Evolutionary conservation across 177 flowering plant genomes (phyloP).

Genomic region (Vitis hybrid): DNA sequence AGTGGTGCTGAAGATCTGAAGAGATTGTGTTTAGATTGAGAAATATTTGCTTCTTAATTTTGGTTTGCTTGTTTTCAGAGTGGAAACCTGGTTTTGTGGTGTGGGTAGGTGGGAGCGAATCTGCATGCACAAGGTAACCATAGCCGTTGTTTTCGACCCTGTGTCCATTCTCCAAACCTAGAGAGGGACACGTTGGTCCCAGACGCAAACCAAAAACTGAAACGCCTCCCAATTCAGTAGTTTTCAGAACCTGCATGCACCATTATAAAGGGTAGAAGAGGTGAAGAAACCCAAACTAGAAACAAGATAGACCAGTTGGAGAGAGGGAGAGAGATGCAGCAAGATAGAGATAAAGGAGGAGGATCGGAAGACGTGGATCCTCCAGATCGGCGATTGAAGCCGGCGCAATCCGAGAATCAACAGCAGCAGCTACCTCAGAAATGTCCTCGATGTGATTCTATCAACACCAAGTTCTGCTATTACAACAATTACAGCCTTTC

Average conservation of each 20-base stretch:
- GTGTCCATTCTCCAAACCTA: constrained; percentile 19
- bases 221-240: constrained; percentile 1
- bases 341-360: constrained; percentile 1
- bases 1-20: background rate
- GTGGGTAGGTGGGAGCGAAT: background rate
- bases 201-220: background rate
- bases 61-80: background rate
- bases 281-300: background rate
- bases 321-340: constrained; percentile 8
- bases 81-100: background rate
- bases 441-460: constrained; percentile 48
- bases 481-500: constrained; percentile 49
- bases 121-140: constrained; percentile 16
- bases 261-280: background rate
- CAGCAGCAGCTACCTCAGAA: constrained; percentile 31
- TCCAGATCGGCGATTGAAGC: constrained; percentile 17
- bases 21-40: constrained; percentile 8
- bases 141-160: constrained; percentile 16
- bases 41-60: constrained; percentile 1
- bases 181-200: constrained; percentile 22
- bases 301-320: background rate
- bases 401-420: constrained; percentile 12
- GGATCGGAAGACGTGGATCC: constrained; percentile 1
- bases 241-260: constrained; percentile 11
- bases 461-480: constrained; percentile 45